Conservation (phyloP, 768 basidiomycete genomes). For the Tephrocybe sp. region DNA sequence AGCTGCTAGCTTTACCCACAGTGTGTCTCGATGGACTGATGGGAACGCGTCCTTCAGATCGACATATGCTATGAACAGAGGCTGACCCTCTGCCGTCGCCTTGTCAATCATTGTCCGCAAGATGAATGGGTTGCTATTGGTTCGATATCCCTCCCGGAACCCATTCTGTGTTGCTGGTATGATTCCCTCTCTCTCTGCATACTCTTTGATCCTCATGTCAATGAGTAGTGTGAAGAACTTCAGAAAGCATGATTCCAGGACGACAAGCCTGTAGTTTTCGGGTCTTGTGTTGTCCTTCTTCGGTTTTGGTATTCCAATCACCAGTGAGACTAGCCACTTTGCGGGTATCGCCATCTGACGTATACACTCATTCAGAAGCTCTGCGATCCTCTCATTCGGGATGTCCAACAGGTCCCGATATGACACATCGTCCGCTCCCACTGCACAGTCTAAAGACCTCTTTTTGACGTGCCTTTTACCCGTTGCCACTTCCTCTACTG, state of each 20-base stretch:
- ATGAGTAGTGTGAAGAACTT: conserved; percentile 2
- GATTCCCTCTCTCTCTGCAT: not conserved
- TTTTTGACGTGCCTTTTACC: not conserved
- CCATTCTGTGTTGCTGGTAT: not conserved
- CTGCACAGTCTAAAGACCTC: not conserved
- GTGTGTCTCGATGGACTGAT: conserved; percentile 1
- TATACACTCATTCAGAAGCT: not conserved
- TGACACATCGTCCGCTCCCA: not conserved
- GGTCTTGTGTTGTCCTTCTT: not conserved
- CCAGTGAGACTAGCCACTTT: not conserved
- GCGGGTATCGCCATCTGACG: not conserved
- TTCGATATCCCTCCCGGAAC: not conserved
- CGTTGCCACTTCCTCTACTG: not conserved
- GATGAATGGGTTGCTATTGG: conserved; percentile 1
- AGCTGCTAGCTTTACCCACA: not conserved
- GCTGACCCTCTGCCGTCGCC: not conserved
- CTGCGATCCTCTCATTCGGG: not conserved
- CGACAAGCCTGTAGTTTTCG: not conserved
- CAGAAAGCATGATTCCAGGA: not conserved
- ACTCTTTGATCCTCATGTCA: not conserved
- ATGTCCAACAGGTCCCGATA: not conserved
- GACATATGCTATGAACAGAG: not conserved
- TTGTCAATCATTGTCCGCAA: conserved; percentile 1
- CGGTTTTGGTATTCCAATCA: not conserved
- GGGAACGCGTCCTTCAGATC: not conserved